Base-by-base conservation (phyloP, 176 grass and related monocot genomes). In the Lolium multiflorum region DNA sequence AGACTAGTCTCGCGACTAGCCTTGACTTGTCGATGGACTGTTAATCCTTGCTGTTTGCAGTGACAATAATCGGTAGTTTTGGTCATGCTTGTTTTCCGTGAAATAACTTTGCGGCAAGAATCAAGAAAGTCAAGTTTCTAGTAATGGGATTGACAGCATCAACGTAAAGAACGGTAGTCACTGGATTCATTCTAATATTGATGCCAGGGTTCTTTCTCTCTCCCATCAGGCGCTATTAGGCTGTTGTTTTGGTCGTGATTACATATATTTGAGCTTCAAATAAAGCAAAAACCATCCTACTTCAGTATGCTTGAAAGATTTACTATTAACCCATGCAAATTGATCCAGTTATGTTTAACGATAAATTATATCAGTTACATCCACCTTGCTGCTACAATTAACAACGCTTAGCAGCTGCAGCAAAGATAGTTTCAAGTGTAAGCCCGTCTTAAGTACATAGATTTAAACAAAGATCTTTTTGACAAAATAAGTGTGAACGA, bases 1-100 rank as follows among this genome's bases (percentile, higher is more conserved):
- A 56, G 54, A 18, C 54, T 18, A 56, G 54, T 56, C 54, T 20
- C 1, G 12, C 15, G 22, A 62, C 59, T 62, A 62, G 21, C 25
- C 22, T 57, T 62, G 2, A 35, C 31, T 35, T 35, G 31, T 35
- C 31, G 31, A 35, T 35, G 31, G 59, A 62, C 59, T 62, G 10
- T 62, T 62, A 64, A 64, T 14, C 61, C 11, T 64, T 64, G 61
- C 61, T 64, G 24, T 35, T 83, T 25, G 68, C 31, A 75, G 59
- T 46, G 44, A 70, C 49, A 82, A 79, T 51, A 66, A 12, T 61
- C 56, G 46, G 6, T 78, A 18, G 31, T 11, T 25, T 46, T 75
- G 4, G 58, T 83, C 35, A 49, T 31, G 16, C 55, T 60, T 61
- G 22, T 83, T 83, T 83, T 83, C 24, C 14, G 22, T 61, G 55